Conservation (phyloP, 2,329 filamentous ascomycete species). For the Xylogone sp. region DNA sequence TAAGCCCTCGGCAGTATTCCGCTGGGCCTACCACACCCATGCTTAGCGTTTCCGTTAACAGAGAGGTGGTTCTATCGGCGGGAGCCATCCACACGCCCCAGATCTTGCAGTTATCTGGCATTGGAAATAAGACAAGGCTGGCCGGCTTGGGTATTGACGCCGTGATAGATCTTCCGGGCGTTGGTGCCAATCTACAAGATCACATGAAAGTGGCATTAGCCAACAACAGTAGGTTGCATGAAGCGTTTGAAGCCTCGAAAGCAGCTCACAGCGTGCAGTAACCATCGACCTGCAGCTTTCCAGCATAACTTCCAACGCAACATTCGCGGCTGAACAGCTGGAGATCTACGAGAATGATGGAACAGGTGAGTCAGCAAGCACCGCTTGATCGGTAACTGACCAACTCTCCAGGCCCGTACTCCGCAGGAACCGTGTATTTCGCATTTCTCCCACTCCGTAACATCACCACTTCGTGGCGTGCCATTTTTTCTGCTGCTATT, state of each 20-base stretch:
- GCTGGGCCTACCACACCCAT: neutral
- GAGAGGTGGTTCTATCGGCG: conserved; percentile 34
- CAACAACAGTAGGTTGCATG: conserved; percentile 3
- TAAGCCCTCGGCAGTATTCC: too few species aligned
- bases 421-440: conserved; percentile 23
- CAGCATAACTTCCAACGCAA: conserved; percentile 21
- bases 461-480: conserved; percentile 12
- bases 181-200: conserved; percentile 34
- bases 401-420: conserved; percentile 16
- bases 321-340: conserved; percentile 21
- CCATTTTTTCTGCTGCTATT: conserved; percentile 9
- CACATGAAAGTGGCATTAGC: conserved; percentile 15
- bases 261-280: neutral
- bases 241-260: too few species aligned
- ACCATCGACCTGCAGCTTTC: conserved; percentile 16
- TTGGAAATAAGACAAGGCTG: conserved; percentile 25
- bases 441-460: conserved; percentile 20
- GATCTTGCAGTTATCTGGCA: conserved; percentile 19
- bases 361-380: neutral
- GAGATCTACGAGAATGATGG: neutral
- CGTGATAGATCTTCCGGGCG: conserved; percentile 33
- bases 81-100: conserved; percentile 25
- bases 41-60: conserved; percentile 10
- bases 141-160: conserved; percentile 26
- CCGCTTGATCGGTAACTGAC: neutral